These are phyloP conservation scores for Botrytis tulipae DNA, from an alignment of 2,329 filamentous ascomycete species.

Conservation along the genomic window DNA sequence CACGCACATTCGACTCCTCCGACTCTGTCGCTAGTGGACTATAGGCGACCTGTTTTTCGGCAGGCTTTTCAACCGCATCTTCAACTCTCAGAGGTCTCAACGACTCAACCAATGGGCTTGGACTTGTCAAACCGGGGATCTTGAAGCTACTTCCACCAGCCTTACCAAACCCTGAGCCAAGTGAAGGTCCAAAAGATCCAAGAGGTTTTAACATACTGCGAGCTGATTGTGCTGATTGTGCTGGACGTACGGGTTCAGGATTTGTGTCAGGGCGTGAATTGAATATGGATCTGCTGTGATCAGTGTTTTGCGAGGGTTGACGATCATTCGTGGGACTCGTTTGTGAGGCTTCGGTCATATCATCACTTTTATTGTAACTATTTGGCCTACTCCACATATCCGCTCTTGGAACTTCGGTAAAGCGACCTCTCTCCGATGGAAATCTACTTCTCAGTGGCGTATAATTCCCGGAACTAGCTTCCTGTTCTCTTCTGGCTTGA, in stretches of 20 bases:
- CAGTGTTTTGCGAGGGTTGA: neutral
- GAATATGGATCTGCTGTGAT: neutral
- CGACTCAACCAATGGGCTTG: neutral
- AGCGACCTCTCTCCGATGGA: slow-evolving; percentile 1
- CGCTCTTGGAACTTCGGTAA: neutral
- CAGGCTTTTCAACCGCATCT: neutral
- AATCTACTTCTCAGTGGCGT: slow-evolving; percentile 27
- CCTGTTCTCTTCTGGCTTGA: slow-evolving; percentile 33
- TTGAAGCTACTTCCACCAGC: neutral
- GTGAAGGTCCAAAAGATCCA: neutral
- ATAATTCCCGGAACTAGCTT: slow-evolving; percentile 30
- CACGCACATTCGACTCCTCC: neutral
- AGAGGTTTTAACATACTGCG: neutral
- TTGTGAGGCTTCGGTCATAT: neutral
- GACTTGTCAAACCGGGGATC: neutral
- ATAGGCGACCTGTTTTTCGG: neutral
- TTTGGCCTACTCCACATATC: slow-evolving; percentile 16
- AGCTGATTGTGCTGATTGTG: neutral
- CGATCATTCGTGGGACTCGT: neutral
- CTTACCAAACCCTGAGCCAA: slow-evolving; percentile 4
- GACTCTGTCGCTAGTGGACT: neutral
- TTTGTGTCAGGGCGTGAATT: neutral
- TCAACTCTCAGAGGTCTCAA: neutral
- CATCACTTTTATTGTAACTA: neutral
- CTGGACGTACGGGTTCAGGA: neutral